A percentile compares a stretch with the other conserved stretches of the same genome.
phyloP scores from a whole-genome alignment of 805 yeast genomes.

The Candida verbasci region DNA sequence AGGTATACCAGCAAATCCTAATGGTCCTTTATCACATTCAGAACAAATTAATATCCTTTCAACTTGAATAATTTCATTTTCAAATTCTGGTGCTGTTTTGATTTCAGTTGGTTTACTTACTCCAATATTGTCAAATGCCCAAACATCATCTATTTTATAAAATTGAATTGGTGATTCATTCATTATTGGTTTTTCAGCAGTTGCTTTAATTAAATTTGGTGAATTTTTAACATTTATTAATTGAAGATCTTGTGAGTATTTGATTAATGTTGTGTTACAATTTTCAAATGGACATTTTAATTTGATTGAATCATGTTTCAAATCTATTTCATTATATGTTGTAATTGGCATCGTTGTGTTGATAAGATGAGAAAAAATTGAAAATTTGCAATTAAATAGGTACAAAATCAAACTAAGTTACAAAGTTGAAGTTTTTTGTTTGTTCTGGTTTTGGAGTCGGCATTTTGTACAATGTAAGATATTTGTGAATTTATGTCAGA shows the following conservation, averaged over 20 bases:
- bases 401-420: no score
- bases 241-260: constrained; percentile 2
- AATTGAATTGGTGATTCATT: constrained; percentile 21
- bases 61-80: constrained; percentile 24
- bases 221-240: constrained; percentile 15
- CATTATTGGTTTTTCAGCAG: constrained; percentile 1
- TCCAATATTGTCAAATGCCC: constrained; percentile 80
- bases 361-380: background rate
- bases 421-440: no score
- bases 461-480: no score
- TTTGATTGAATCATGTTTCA: constrained; percentile 6
- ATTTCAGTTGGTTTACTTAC: constrained; percentile 48
- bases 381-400: no score
- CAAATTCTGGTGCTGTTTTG: constrained; percentile 13
- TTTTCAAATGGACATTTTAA: constrained; percentile 18
- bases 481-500: no score
- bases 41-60: constrained; percentile 62
- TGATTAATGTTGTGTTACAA: constrained; percentile 16
- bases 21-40: constrained; percentile 74
- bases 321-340: constrained; percentile 1
- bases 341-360: constrained; percentile 3
- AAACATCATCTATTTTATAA: constrained; percentile 50
- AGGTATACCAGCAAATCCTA: constrained; percentile 58
- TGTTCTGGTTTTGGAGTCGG: no score
- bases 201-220: constrained; percentile 25